A percentile compares a stretch with the other conserved stretches of the same genome.
These are phyloP conservation scores for Solanum neorickii DNA, from an alignment of 257 asterid species.

Conservation along the genomic window DNA sequence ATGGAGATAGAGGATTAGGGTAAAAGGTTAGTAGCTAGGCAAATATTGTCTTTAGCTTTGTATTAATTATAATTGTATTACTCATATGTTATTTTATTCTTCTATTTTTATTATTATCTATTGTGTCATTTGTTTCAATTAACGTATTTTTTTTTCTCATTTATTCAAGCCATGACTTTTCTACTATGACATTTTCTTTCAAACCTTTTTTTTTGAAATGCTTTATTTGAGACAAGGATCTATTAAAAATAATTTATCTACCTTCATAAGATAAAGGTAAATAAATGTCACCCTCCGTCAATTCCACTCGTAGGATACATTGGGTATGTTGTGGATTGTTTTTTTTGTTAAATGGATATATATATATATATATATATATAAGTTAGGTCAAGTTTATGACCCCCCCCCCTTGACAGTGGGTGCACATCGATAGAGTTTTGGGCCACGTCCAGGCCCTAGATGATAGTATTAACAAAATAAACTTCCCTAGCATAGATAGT, in stretches of 20 bases:
- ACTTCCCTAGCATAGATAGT: neutral
- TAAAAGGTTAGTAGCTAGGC: neutral
- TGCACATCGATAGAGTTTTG: neutral
- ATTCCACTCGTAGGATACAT: neutral
- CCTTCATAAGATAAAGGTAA: neutral
- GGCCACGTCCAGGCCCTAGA: neutral
- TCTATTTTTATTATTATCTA: too few species aligned
- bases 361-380: too few species aligned
- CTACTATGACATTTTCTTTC: too few species aligned
- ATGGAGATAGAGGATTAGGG: neutral
- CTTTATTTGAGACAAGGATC: too few species aligned
- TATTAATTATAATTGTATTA: too few species aligned
- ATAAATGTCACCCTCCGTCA: neutral
- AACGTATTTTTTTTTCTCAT: neutral
- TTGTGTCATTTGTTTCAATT: neutral
- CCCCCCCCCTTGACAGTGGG: neutral
- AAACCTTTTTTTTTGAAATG: neutral
- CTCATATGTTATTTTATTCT: neutral
- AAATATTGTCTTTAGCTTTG: too few species aligned
- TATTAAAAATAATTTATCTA: too few species aligned
- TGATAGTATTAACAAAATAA: neutral
- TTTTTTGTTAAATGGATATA: neutral
- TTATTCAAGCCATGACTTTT: neutral
- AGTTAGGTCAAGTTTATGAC: neutral
- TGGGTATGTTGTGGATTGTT: neutral